Conservation (phyloP, 1,284 basidiomycete species). For the Paramarasmius palmivorus region DNA sequence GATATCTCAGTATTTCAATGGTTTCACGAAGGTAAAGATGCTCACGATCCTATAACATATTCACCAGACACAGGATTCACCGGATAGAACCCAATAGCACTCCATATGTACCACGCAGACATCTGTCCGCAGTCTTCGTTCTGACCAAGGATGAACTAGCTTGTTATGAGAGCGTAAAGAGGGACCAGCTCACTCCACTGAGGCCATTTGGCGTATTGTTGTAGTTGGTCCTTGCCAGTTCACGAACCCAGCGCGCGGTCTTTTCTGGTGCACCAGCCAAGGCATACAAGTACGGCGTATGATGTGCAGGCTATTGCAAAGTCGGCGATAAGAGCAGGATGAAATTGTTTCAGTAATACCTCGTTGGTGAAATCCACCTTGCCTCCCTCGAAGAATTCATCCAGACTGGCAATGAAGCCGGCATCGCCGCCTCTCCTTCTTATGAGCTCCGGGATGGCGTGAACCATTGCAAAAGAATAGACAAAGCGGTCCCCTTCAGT, state of each 20-base stretch:
- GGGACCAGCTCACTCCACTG: conserved; percentile 51
- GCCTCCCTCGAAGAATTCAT: conserved; percentile 78
- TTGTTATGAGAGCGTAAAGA: neutral
- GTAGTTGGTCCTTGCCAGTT: conserved; percentile 66
- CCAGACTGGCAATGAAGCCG: conserved; percentile 67
- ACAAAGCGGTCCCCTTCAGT: conserved; percentile 78
- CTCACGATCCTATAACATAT: conserved; percentile 68
- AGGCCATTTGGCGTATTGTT: conserved; percentile 68
- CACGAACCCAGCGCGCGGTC: conserved; percentile 69
- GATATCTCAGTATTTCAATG: too few relatives aligned
- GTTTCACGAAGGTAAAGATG: too few relatives aligned
- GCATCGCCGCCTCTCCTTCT: conserved; percentile 63
- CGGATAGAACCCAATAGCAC: conserved; percentile 84
- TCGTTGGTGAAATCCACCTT: conserved; percentile 87
- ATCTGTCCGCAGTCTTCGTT: conserved; percentile 92
- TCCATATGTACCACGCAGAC: conserved; percentile 87
- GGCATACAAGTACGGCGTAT: conserved; percentile 82
- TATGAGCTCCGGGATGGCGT: conserved; percentile 68
- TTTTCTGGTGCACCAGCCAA: conserved; percentile 69
- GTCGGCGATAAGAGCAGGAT: neutral
- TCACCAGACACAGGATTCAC: conserved; percentile 77
- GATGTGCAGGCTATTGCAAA: conserved; percentile 64
- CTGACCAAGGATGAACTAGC: conserved; percentile 34
- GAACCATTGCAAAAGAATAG: conserved; percentile 62
- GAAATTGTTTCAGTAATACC: conserved; percentile 33